phyloP scores from a whole-genome alignment of 805 yeast genomes.

The Pichia kluyveri region DNA sequence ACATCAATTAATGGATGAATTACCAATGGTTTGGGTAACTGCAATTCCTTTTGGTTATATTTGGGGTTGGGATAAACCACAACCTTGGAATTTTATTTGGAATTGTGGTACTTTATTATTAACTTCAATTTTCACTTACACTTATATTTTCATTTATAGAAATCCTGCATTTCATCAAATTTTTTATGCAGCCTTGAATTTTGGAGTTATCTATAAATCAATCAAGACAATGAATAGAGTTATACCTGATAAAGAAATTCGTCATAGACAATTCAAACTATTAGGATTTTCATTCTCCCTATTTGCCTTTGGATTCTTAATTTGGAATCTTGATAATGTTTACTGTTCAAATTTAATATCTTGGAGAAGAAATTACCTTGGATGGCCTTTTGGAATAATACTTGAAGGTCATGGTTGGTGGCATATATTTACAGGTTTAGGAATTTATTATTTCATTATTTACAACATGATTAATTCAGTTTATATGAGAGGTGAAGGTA shows the following conservation, averaged over 20 bases:
- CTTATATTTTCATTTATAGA: conserved; percentile 59
- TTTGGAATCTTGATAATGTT: conserved; percentile 88
- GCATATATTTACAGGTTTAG: conserved; percentile 82
- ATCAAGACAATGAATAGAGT: conserved; percentile 15
- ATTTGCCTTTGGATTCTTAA: conserved; percentile 65
- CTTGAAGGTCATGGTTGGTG: conserved; percentile 97
- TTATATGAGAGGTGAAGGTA: conserved; percentile 49
- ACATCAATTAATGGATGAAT: conserved; percentile 86
- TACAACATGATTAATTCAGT: conserved; percentile 70
- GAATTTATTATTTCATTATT: conserved; percentile 78
- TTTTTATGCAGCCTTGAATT: conserved; percentile 72
- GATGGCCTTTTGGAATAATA: conserved; percentile 79
- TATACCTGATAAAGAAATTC: conserved; percentile 15
- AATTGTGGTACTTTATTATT: conserved; percentile 21
- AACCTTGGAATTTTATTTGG: conserved; percentile 12
- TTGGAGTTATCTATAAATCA: conserved; percentile 59
- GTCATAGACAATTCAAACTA: conserved; percentile 20
- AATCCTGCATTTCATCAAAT: conserved; percentile 87
- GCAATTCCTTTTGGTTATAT: conserved; percentile 67
- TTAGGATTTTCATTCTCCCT: conserved; percentile 23
- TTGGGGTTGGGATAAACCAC: conserved; percentile 23
- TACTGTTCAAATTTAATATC: conserved; percentile 53
- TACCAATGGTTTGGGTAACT: conserved; percentile 98
- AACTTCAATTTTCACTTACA: conserved; percentile 45
- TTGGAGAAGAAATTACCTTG: conserved; percentile 48